Conservation (phyloP, 1,284 basidiomycete species). For the Cryptococcus sp. region DNA sequence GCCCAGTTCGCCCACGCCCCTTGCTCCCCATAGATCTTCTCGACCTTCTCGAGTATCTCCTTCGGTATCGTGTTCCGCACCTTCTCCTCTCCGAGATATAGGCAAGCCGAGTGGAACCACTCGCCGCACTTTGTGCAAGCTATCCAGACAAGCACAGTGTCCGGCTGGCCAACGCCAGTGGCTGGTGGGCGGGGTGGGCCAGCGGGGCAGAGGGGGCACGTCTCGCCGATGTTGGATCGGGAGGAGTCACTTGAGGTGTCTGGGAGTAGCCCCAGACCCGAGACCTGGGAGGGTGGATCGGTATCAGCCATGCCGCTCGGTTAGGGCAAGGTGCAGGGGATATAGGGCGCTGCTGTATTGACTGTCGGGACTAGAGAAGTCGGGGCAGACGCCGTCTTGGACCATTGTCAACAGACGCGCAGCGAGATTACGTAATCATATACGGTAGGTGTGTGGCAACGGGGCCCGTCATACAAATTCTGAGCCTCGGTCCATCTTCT, state of each 20-base stretch:
- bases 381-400: too few relatives aligned
- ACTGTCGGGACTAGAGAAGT: too few relatives aligned
- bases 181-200: conserved; percentile 12
- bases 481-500: too few relatives aligned
- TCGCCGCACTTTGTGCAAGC: conserved; percentile 42
- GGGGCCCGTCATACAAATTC: too few relatives aligned
- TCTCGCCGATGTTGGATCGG: conserved; percentile 7
- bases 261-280: not conserved
- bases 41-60: conserved; percentile 22
- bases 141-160: conserved; percentile 39
- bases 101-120: conserved; percentile 47
- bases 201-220: conserved; percentile 17
- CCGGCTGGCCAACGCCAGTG: not conserved
- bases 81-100: conserved; percentile 18
- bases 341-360: too few relatives aligned
- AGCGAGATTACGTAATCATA: too few relatives aligned
- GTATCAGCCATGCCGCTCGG: too few relatives aligned
- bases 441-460: too few relatives aligned
- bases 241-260: not conserved
- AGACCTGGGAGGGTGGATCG: too few relatives aligned
- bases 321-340: too few relatives aligned
- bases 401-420: too few relatives aligned
- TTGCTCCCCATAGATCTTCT: conserved; percentile 12
- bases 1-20: conserved; percentile 44
- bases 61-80: conserved; percentile 25